A percentile compares a stretch with the other conserved stretches of the same genome.
Evolutionary conservation across 495 filamentous ascomycete genomes (phyloP).

Genomic region (Ramalina peruviana): DNA sequence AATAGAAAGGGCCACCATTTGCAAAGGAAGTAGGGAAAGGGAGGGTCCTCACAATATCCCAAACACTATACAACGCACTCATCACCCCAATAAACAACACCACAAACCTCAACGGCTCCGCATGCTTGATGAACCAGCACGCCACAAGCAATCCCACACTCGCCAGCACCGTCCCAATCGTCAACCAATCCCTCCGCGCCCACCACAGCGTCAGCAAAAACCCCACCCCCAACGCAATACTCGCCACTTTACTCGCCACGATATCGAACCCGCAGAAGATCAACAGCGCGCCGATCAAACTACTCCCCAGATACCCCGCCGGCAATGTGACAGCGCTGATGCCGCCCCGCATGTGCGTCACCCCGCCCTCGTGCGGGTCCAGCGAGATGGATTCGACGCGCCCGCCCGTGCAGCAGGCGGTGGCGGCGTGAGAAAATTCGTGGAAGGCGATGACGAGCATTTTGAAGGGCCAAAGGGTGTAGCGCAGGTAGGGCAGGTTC

Average conservation of each 20-base stretch:
- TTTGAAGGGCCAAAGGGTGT: conserved; percentile 75
- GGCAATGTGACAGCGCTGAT: conserved; percentile 58
- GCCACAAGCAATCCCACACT: conserved; percentile 58
- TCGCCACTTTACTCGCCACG: conserved; percentile 64
- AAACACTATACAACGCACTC: conserved; percentile 62
- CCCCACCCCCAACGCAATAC: conserved; percentile 54
- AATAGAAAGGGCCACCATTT: too few species aligned
- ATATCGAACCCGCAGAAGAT: conserved; percentile 74
- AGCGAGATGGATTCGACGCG: conserved; percentile 48
- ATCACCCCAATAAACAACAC: conserved; percentile 76
- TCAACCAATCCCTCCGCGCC: conserved; percentile 65
- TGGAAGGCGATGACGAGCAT: conserved; percentile 81
- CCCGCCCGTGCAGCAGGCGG: conserved; percentile 57
- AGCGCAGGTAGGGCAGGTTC: conserved; percentile 65
- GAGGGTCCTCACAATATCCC: conserved; percentile 56
- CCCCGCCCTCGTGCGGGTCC: conserved; percentile 57
- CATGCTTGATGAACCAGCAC: conserved; percentile 70
- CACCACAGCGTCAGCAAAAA: conserved; percentile 70
- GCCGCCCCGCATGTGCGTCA: conserved; percentile 70
- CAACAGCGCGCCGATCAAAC: conserved; percentile 59
- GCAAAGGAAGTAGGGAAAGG: background rate
- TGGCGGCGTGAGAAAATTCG: conserved; percentile 68
- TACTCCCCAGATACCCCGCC: conserved; percentile 63
- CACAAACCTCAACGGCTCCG: conserved; percentile 56
- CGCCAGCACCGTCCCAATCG: conserved; percentile 50